Base-by-base conservation (phyloP, 306 rosid genomes). In the Mimosa bimucronata region DNA sequence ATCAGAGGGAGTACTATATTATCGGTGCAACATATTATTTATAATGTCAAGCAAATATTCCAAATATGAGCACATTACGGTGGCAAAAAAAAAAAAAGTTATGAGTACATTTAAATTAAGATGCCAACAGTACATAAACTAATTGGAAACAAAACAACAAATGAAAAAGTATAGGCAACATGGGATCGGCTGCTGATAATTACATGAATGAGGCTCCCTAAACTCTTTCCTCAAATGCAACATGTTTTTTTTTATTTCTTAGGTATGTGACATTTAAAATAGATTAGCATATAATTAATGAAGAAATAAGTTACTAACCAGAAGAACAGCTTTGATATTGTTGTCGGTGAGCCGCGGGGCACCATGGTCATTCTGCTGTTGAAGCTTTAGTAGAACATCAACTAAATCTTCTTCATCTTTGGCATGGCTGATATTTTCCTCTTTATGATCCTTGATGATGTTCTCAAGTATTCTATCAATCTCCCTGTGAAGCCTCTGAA, bases 301-400 rank as follows among this genome's bases (percentile, higher is more conserved):
- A 26, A 25, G 18, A 26, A 60, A 60, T 25, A 60, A 60, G 16
- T 0, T 73, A 50, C 83, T 79, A n/a, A 85, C 89, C 79, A 61
- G 53, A 9, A 81, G 65, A 28, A 78, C 74, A 0, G 82, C 83
- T 80, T 83, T 78, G 19, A 86, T 38, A 23, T 81, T 75, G 21
- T 81, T 53, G 46, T 84, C 83, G 3, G 75, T 74, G 14, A 16
- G 70, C 30, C 58, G 48, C 6, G 31, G 30, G 18, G 0, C 9
- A 9, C 72, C 19, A 0, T 61, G 37, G 18, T 77, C 78, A 5
- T 61, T 55, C 0, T n/a, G 61, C 14, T 76, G 40, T 40, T 81
- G 85, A 78, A 69, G 11, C 53, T 55, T 74, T 69, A 86, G 79
- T 52, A 81, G 81, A 41, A 70, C 81, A 75, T 86, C 81, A 64